Base-by-base conservation (phyloP, 805 yeast species). In the Saccharomycopsis fibuligera region DNA sequence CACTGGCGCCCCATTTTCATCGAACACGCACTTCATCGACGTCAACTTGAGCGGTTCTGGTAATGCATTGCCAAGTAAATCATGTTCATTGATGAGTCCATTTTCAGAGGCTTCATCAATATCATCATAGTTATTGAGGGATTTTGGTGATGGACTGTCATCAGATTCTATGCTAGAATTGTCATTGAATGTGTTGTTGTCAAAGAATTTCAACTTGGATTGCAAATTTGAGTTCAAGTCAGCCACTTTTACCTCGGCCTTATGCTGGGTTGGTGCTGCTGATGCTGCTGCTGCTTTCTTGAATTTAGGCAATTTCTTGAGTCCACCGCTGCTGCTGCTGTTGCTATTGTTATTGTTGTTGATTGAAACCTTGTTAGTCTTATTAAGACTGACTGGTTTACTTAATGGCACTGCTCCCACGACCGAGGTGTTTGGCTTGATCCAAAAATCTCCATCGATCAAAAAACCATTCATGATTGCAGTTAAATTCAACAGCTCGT, bases 31-130 rank as follows among this genome's bases (percentile, higher is more conserved):
- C 33, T 69, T 68, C 1, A 68, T 66, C 2, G 63, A 65, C 2
- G 69, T 77, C 61, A 87, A 80, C 56, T 74, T 72, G 42, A 74
- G 70, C 14, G 93, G 91, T 27, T 75, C 71, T 23, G 76, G 69
- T 43, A 79, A 66, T 53, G 72, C 68, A 12, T 53, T 47, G 22
- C 62, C 57, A 1, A 75, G 61, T 30, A 75, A 61, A 38, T 63
- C 69, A 42, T 72, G 60, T 55, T 73, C 77, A 50, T 70, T 59
- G 16, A 62, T 62, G 21, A 63, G 48, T 24, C 60, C 64, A 23
- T 60, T 62, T n/a, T n/a, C n/a, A n/a, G n/a, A n/a, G n/a, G n/a
- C n/a, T n/a, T n/a, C n/a, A n/a, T n/a, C n/a, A 6, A 35, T 14
- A 14, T 25, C 41, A 21, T 35, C 35, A 25, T 35, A 35, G 45